Evolutionary conservation across 164 flowering plant species (phyloP).

Genomic region (Tetrastigma voinierianum): DNA sequence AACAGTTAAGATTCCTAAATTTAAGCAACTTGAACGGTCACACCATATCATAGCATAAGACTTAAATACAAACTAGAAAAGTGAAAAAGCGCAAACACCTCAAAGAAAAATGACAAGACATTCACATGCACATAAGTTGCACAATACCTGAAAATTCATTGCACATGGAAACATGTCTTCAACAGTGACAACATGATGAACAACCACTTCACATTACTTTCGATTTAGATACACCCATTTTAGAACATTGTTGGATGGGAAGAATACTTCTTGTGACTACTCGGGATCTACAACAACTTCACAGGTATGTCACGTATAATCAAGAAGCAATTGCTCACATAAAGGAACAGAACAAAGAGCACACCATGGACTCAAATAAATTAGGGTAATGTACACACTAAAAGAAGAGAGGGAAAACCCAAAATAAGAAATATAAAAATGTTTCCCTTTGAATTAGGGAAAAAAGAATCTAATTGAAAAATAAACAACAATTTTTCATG

Average conservation of each 20-base stretch:
- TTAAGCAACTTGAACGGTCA: slow-evolving; percentile 1
- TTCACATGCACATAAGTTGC: slow-evolving; percentile 18
- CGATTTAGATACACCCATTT: slow-evolving; percentile 27
- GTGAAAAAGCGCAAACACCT: background rate
- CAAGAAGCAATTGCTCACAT: slow-evolving; percentile 4
- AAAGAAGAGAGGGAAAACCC: background rate
- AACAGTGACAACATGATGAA: slow-evolving; percentile 29
- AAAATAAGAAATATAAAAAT: background rate
- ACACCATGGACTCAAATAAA: slow-evolving; percentile 17
- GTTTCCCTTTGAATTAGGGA: background rate
- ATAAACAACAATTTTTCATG: slow-evolving; percentile 1
- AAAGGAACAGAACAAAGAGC: slow-evolving; percentile 5
- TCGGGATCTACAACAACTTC: slow-evolving; percentile 23
- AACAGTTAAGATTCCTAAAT: background rate
- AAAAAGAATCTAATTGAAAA: background rate
- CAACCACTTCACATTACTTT: slow-evolving; percentile 35
- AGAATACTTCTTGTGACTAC: slow-evolving; percentile 23
- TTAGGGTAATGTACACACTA: slow-evolving; percentile 12
- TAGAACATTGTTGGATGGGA: slow-evolving; percentile 24
- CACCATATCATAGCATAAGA: background rate
- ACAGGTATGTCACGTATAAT: slow-evolving; percentile 20
- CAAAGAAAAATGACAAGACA: slow-evolving; percentile 10
- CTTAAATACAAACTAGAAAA: background rate
- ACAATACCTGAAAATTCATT: slow-evolving; percentile 30
- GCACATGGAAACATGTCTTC: slow-evolving; percentile 26